These are phyloP conservation scores for Geotrichum carabidarum DNA, from an alignment of 1,139 yeast species.

Conservation along the genomic window DNA sequence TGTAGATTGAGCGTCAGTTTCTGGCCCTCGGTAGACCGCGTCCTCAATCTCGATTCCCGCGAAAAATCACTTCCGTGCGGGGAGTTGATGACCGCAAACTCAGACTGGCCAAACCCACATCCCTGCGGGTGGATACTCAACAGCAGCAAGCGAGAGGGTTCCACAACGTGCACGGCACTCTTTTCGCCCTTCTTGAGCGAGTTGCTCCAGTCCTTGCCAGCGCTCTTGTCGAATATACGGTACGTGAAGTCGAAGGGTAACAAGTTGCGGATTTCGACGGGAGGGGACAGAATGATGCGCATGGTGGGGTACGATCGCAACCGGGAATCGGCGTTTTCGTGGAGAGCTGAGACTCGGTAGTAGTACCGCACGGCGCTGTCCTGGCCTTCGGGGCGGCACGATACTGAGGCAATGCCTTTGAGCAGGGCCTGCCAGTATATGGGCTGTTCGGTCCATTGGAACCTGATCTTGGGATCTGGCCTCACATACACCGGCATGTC, in stretches of 20 bases:
- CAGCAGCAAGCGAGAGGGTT: conserved; percentile 62
- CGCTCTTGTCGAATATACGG: conserved; percentile 68
- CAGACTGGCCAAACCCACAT: conserved; percentile 63
- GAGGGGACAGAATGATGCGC: conserved; percentile 73
- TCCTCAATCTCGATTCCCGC: conserved; percentile 45
- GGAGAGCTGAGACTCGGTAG: conserved; percentile 69
- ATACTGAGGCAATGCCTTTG: conserved; percentile 48
- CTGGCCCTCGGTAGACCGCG: conserved; percentile 55
- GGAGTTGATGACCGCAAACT: conserved; percentile 67
- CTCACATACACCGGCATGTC: conserved; percentile 52
- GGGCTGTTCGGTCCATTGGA: conserved; percentile 59
- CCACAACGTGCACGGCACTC: conserved; percentile 74
- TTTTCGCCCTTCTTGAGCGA: conserved; percentile 57
- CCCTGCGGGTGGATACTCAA: conserved; percentile 67
- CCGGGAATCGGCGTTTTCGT: conserved; percentile 59
- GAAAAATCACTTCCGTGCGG: conserved; percentile 49
- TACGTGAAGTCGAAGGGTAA: conserved; percentile 77
- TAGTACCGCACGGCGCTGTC: conserved; percentile 45
- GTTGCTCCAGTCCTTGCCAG: conserved; percentile 65
- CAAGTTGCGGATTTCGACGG: conserved; percentile 75
- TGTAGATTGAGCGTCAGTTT: conserved; percentile 56
- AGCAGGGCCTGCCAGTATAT: conserved; percentile 65
- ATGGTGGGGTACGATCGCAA: conserved; percentile 77
- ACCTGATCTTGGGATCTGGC: conserved; percentile 55
- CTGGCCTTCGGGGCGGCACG: conserved; percentile 45